Evolutionary conservation across 257 asterid genomes (phyloP).

Genomic region (Pogostemon cablin): DNA sequence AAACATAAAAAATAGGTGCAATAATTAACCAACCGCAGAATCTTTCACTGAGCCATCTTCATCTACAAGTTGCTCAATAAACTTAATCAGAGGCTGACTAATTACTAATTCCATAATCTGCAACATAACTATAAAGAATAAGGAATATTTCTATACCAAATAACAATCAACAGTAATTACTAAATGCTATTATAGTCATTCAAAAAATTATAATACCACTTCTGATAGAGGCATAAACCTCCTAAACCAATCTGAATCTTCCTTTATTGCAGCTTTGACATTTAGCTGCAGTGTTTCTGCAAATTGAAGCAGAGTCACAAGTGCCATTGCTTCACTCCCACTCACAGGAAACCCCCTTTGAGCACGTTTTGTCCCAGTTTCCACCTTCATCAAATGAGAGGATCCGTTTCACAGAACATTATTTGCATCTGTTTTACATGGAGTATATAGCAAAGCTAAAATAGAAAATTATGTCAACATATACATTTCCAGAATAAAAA

Average conservation of each 20-base stretch:
- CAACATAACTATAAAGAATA: constrained; percentile 28
- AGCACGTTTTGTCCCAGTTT: constrained; percentile 61
- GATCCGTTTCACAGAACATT: constrained; percentile 23
- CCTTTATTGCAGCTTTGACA: constrained; percentile 80
- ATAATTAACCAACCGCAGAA: constrained; percentile 73
- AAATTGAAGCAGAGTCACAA: constrained; percentile 58
- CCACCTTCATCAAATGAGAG: constrained; percentile 62
- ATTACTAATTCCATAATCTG: constrained; percentile 79
- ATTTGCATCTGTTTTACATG: constrained; percentile 9
- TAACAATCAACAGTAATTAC: constrained; percentile 26
- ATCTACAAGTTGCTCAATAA: constrained; percentile 74
- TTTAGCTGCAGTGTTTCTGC: constrained; percentile 69
- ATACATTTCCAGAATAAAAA: constrained; percentile 18
- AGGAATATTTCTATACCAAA: constrained; percentile 27
- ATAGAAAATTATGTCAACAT: neutral
- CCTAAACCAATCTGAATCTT: constrained; percentile 70
- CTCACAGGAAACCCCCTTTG: constrained; percentile 64
- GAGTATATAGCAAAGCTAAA: neutral
- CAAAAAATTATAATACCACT: constrained; percentile 50
- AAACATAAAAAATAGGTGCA: constrained; percentile 18
- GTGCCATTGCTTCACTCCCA: constrained; percentile 79
- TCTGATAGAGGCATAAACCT: constrained; percentile 86
- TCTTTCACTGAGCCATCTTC: constrained; percentile 97
- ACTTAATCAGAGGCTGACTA: constrained; percentile 59
- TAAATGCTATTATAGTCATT: constrained; percentile 12